phyloP scores from a whole-genome alignment of 75 land plant genomes.

The Selaginella tamariscina region DNA sequence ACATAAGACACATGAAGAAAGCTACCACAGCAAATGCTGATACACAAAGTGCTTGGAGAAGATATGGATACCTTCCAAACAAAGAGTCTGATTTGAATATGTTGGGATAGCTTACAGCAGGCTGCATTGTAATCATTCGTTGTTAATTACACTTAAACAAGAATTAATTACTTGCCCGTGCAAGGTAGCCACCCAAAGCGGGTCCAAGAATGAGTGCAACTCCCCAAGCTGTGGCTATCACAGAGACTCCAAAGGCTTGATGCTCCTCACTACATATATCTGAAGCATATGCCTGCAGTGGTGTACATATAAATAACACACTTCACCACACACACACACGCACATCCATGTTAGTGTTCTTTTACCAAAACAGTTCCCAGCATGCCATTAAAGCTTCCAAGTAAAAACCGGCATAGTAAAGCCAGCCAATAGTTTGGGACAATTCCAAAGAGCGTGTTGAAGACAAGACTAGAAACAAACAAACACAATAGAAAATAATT shows the following conservation, averaged over 20 bases:
- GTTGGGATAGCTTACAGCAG: not conserved
- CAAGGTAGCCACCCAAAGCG: not conserved
- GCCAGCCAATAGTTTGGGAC: not conserved
- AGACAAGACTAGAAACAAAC: not conserved
- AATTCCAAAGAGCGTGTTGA: not conserved
- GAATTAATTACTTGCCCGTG: not conserved
- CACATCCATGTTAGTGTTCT: not conserved
- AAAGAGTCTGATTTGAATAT: not conserved
- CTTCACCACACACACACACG: too few relatives aligned
- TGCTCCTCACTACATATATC: not conserved
- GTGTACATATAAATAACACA: not conserved
- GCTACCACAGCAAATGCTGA: not conserved
- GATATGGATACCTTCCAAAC: not conserved
- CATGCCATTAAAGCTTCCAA: constrained; percentile 17
- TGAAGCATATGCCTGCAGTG: not conserved
- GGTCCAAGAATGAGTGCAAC: not conserved
- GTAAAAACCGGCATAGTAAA: constrained; percentile 3
- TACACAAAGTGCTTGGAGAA: not conserved
- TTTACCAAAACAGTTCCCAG: constrained; percentile 12
- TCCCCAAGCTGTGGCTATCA: not conserved
- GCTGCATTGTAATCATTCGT: too few relatives aligned
- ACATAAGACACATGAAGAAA: not conserved
- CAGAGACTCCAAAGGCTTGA: not conserved
- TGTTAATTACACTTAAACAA: too few relatives aligned
- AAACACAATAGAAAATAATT: not conserved